Conservation (phyloP, 1,284 basidiomycete genomes). For the Sanghuangporus baumii region DNA sequence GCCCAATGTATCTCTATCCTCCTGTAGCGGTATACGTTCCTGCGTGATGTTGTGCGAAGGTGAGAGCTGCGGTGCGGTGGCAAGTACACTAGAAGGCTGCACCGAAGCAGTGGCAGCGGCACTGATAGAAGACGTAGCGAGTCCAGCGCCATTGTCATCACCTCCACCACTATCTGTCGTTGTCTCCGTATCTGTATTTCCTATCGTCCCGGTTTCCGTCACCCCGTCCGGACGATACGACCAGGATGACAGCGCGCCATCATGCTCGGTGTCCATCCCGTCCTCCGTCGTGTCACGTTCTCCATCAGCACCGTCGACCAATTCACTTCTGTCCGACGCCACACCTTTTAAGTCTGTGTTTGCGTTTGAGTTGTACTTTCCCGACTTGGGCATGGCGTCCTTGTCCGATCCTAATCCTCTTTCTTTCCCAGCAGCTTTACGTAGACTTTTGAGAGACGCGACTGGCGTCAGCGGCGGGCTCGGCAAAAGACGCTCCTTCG, state of each 20-base stretch:
- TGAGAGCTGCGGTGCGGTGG: background rate
- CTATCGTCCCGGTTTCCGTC: background rate
- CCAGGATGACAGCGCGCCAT: slow-evolving; percentile 8
- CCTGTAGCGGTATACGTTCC: background rate
- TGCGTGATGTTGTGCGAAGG: background rate
- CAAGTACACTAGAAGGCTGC: background rate
- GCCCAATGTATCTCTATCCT: background rate
- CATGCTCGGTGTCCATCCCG: background rate
- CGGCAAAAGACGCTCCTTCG: slow-evolving; percentile 18
- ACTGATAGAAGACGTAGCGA: background rate
- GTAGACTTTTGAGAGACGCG: slow-evolving; percentile 13
- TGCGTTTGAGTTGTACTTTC: background rate
- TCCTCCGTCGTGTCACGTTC: background rate
- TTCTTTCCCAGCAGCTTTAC: background rate
- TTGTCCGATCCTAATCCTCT: background rate
- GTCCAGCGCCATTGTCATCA: background rate
- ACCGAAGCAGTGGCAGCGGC: background rate
- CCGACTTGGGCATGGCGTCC: background rate
- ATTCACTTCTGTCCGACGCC: background rate
- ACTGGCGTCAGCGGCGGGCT: slow-evolving; percentile 21
- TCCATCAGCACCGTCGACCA: background rate
- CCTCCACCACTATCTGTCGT: background rate
- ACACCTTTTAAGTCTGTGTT: background rate
- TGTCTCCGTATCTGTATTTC: background rate
- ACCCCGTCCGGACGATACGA: slow-evolving; percentile 2